Evolutionary conservation across 2,329 filamentous ascomycete genomes (phyloP).

Genomic region (Aspergillus ustus): DNA sequence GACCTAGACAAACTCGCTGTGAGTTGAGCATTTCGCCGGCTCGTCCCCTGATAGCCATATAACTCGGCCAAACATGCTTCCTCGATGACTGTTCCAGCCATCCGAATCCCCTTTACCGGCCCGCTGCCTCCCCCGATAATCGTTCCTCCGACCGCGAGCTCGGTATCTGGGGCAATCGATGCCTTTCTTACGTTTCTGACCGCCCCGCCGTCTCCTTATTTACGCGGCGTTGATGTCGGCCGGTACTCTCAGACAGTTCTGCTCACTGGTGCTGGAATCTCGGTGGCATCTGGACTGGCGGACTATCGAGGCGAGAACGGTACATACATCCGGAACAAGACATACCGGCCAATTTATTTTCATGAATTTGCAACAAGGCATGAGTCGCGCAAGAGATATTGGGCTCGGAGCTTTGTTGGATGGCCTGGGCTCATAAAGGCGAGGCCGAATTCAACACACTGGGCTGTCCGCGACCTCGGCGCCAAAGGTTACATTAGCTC

Average conservation of each 20-base stretch:
- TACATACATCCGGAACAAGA: constrained; percentile 90
- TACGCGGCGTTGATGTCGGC: constrained; percentile 49
- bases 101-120: constrained; percentile 90
- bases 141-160: constrained; percentile 72
- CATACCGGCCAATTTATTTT: constrained; percentile 89
- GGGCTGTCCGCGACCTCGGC: constrained; percentile 74
- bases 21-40: not conserved
- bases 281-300: constrained; percentile 87
- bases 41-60: not conserved
- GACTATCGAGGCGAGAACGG: constrained; percentile 91
- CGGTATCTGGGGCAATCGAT: constrained; percentile 72
- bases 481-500: constrained; percentile 71
- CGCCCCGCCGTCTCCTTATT: constrained; percentile 57
- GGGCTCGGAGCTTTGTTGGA: constrained; percentile 91
- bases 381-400: constrained; percentile 88
- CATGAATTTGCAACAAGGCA: constrained; percentile 84
- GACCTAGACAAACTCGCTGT: not conserved
- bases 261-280: constrained; percentile 85
- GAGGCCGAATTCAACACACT: constrained; percentile 78
- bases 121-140: constrained; percentile 76
- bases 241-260: constrained; percentile 64
- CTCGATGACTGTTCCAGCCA: constrained; percentile 70
- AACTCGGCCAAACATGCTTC: constrained; percentile 34
- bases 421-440: constrained; percentile 83
- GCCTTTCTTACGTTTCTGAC: constrained; percentile 79